Percentiles rank a stretch among this genome's conserved stretches.
Conservation (phyloP, 2,329 filamentous ascomycete species). For the Fusarium sp. region DNA sequence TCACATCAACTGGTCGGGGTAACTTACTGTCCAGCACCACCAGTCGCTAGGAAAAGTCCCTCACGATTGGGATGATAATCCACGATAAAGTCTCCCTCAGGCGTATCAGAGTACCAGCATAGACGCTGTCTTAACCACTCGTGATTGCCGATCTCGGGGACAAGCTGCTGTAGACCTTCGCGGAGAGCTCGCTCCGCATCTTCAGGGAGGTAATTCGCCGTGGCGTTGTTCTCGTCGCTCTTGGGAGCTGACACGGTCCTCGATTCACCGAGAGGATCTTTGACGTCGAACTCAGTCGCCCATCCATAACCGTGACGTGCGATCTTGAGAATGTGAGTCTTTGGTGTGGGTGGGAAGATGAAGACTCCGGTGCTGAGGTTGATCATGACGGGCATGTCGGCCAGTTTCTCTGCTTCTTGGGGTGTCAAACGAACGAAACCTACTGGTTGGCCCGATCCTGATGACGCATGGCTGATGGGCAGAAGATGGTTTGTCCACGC, state of each 20-base stretch:
- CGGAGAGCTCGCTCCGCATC: constrained; percentile 67
- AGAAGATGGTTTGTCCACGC: constrained; percentile 70
- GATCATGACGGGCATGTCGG: constrained; percentile 68
- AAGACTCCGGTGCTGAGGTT: constrained; percentile 67
- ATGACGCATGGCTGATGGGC: constrained; percentile 70
- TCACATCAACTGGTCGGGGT: too few relatives aligned
- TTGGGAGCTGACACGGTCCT: constrained; percentile 51
- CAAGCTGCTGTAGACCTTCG: constrained; percentile 62
- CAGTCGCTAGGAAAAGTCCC: constrained; percentile 61
- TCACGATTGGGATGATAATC: constrained; percentile 63
- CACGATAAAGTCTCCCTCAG: constrained; percentile 71
- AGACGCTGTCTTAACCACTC: constrained; percentile 64
- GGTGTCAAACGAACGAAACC: constrained; percentile 72
- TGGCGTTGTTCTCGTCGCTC: constrained; percentile 51
- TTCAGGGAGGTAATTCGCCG: constrained; percentile 57
- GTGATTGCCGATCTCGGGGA: constrained; percentile 65
- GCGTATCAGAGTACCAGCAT: constrained; percentile 76
- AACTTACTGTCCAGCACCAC: constrained; percentile 47
- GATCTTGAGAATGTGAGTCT: constrained; percentile 66
- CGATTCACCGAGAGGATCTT: constrained; percentile 12
- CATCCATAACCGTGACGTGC: constrained; percentile 72
- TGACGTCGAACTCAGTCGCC: constrained; percentile 46
- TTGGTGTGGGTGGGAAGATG: constrained; percentile 63
- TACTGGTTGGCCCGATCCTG: constrained; percentile 73
- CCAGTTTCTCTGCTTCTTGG: constrained; percentile 66